These are phyloP conservation scores for Fragilaria radians DNA, from an alignment of 108 stramenopile genomes.

Conservation along the genomic window DNA sequence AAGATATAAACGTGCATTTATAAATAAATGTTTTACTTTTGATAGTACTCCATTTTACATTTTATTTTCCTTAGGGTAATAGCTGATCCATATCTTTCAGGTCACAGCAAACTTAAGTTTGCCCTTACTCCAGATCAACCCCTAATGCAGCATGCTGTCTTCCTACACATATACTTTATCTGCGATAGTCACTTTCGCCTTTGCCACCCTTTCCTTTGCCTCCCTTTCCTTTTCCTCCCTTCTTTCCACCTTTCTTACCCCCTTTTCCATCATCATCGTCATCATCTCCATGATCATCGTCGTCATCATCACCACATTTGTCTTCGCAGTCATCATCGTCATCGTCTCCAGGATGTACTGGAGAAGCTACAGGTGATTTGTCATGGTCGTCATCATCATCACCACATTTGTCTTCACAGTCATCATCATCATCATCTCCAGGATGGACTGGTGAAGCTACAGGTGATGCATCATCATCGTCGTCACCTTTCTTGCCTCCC, in stretches of 20 bases:
- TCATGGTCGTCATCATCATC: conserved; percentile 16
- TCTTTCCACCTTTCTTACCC: not conserved
- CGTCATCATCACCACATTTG: not conserved
- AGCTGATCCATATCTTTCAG: not conserved
- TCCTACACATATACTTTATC: not conserved
- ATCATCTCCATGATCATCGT: conserved; percentile 13
- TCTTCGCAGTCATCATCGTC: conserved; percentile 1
- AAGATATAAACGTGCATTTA: no score
- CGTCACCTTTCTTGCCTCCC: conserved; percentile 23
- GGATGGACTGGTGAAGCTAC: conserved; percentile 57
- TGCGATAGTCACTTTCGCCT: not conserved
- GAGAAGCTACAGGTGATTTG: conserved; percentile 14
- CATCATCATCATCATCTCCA: conserved; percentile 15
- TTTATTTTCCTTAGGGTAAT: not conserved
- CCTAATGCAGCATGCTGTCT: not conserved
- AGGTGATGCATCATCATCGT: conserved; percentile 43
- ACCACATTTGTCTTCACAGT: conserved; percentile 25
- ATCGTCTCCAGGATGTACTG: not conserved
- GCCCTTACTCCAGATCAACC: not conserved
- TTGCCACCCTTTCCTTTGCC: conserved; percentile 1
- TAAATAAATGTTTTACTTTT: no score
- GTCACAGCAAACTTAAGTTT: not conserved
- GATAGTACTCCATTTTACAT: not conserved
- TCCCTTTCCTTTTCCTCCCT: not conserved
- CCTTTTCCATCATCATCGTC: conserved; percentile 19